Conservation (phyloP, 2,329 filamentous ascomycete genomes). For the Fusarium avenaceum region DNA sequence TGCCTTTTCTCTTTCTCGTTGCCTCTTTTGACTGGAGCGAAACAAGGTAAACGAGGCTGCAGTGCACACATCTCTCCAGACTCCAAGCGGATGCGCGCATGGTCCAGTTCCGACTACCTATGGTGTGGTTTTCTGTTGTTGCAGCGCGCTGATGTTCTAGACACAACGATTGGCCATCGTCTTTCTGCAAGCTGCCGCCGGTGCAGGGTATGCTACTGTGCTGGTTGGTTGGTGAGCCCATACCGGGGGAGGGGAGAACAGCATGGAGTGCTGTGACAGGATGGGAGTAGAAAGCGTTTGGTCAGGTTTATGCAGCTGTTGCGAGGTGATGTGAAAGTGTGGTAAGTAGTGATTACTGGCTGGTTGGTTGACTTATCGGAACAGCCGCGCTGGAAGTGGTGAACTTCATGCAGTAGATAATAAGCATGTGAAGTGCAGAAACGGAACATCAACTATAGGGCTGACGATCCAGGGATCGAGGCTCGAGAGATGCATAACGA, state of each 20-base stretch:
- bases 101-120: constrained; percentile 11
- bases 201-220: constrained; percentile 2
- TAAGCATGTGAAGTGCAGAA: constrained; percentile 23
- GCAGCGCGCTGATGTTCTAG: constrained; percentile 9
- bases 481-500: constrained; percentile 26
- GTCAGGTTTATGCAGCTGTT: constrained; percentile 13
- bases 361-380: constrained; percentile 4
- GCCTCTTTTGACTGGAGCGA: constrained; percentile 5
- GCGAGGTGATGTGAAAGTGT: background rate
- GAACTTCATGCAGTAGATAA: background rate
- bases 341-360: constrained; percentile 1
- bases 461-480: constrained; percentile 34
- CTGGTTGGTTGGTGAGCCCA: constrained; percentile 21
- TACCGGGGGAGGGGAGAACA: constrained; percentile 12
- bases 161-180: constrained; percentile 31
- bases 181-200: constrained; percentile 31
- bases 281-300: constrained; percentile 26
- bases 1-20: constrained; percentile 16
- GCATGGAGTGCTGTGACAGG: constrained; percentile 21
- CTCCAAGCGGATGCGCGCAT: constrained; percentile 9
- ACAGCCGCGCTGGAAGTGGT: constrained; percentile 8
- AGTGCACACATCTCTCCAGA: constrained; percentile 26
- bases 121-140: constrained; percentile 26
- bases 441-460: constrained; percentile 26
- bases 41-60: constrained; percentile 43